Evolutionary conservation across 768 basidiomycete species (phyloP).

Genomic region (Paxillus rubicundulus): DNA sequence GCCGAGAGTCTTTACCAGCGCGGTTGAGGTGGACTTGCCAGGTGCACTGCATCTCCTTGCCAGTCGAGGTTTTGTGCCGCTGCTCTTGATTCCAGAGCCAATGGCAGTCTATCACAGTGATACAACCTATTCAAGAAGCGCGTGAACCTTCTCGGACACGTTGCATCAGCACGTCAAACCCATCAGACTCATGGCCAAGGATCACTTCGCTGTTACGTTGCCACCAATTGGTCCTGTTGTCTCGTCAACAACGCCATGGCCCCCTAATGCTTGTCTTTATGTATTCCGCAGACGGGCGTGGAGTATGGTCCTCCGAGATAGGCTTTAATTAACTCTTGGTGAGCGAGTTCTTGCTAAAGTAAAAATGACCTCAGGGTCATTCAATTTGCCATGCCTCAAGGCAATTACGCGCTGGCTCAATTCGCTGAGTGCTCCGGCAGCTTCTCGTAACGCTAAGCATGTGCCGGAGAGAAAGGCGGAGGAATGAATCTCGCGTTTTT

Average conservation of each 20-base stretch:
- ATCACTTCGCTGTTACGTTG: slow-evolving; percentile 35
- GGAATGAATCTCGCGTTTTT: slow-evolving; percentile 38
- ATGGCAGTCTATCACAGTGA: slow-evolving; percentile 34
- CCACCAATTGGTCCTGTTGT: slow-evolving; percentile 18
- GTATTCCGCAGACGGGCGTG: slow-evolving; percentile 36
- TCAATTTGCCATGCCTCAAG: slow-evolving; percentile 31
- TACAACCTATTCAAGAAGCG: slow-evolving; percentile 23
- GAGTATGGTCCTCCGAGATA: slow-evolving; percentile 33
- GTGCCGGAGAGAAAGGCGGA: slow-evolving; percentile 29
- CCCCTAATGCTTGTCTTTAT: slow-evolving; percentile 35
- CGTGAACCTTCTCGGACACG: slow-evolving; percentile 30
- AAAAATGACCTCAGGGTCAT: slow-evolving; percentile 26
- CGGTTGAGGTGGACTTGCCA: slow-evolving; percentile 13
- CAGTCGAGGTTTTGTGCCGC: slow-evolving; percentile 21
- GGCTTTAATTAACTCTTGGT: slow-evolving; percentile 33
- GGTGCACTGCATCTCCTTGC: slow-evolving; percentile 12
- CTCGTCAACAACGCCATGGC: slow-evolving; percentile 25
- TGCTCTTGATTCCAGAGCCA: slow-evolving; percentile 23
- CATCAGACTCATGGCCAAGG: slow-evolving; percentile 32
- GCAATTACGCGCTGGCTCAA: slow-evolving; percentile 37
- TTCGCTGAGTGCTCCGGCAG: slow-evolving; percentile 36
- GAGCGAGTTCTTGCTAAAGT: slow-evolving; percentile 23
- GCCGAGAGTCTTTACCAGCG: slow-evolving; percentile 4
- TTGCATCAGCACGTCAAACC: slow-evolving; percentile 35
- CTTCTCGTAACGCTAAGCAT: slow-evolving; percentile 33